Evolutionary conservation across 2,329 filamentous ascomycete genomes (phyloP).

Genomic region (Bipolaris gigantea): DNA sequence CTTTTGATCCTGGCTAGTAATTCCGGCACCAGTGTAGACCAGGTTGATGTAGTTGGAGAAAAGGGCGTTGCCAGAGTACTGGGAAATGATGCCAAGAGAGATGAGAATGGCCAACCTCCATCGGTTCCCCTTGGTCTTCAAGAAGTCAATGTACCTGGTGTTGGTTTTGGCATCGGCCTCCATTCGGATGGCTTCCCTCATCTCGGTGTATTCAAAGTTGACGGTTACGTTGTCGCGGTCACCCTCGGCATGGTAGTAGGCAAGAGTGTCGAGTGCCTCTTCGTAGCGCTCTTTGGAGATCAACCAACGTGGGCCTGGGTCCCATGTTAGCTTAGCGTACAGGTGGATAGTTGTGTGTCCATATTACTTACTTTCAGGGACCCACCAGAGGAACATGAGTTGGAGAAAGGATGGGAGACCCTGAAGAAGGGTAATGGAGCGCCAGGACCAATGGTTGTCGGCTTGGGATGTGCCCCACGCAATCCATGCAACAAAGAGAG

Average conservation of each 20-base stretch:
- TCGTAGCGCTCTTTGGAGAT: conserved; percentile 65
- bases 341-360: too few relatives aligned
- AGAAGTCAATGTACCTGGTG: conserved; percentile 62
- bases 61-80: conserved; percentile 68
- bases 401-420: conserved; percentile 57
- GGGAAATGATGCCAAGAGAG: conserved; percentile 67
- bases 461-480: conserved; percentile 46
- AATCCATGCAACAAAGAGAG: conserved; percentile 62
- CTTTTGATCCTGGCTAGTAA: conserved; percentile 49
- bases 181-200: conserved; percentile 63
- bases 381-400: conserved; percentile 61
- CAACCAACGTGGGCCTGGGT: conserved; percentile 55
- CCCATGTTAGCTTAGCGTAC: not conserved
- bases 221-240: conserved; percentile 62
- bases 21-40: conserved; percentile 64
- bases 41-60: conserved; percentile 68
- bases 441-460: conserved; percentile 53
- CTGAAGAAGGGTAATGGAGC: conserved; percentile 58
- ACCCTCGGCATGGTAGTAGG: conserved; percentile 65
- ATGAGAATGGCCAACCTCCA: conserved; percentile 65
- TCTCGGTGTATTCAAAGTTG: conserved; percentile 67
- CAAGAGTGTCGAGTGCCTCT: conserved; percentile 63
- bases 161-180: conserved; percentile 55
- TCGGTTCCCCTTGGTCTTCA: conserved; percentile 65
- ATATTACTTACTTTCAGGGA: conserved; percentile 56